Conservation (phyloP, 2,329 filamentous ascomycete genomes). For the Byssothecium circinans region DNA sequence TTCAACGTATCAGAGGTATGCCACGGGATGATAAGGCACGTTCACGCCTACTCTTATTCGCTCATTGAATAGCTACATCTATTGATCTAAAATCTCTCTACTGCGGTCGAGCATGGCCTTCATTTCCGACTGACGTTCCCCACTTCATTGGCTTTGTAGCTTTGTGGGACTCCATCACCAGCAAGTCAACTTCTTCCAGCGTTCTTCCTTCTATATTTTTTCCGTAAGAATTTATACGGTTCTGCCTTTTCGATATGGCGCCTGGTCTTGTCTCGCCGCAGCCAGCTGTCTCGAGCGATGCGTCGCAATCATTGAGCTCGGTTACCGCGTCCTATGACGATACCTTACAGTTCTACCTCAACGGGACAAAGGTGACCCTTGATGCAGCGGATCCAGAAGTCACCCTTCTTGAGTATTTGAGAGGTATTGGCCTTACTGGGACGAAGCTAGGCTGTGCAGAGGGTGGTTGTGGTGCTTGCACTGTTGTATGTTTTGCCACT, state of each 20-base stretch:
- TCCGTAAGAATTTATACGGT: background rate
- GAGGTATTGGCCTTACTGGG: slow-evolving; percentile 89
- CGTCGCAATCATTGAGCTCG: slow-evolving; percentile 54
- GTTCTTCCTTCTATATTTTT: background rate
- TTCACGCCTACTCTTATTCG: slow-evolving; percentile 14
- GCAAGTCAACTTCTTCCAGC: background rate
- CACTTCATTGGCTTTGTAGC: slow-evolving; percentile 8
- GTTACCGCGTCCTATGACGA: slow-evolving; percentile 82
- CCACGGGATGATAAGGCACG: slow-evolving; percentile 6
- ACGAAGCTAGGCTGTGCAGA: slow-evolving; percentile 97
- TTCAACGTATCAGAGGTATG: background rate
- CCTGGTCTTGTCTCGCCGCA: slow-evolving; percentile 53
- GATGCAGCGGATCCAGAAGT: slow-evolving; percentile 89
- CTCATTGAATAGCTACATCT: background rate
- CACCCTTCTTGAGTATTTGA: slow-evolving; percentile 88
- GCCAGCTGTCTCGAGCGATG: slow-evolving; percentile 51
- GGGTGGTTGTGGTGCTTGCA: slow-evolving; percentile 95
- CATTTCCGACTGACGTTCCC: slow-evolving; percentile 20
- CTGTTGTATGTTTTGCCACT: slow-evolving; percentile 62
- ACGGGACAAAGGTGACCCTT: slow-evolving; percentile 84
- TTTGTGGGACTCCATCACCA: background rate
- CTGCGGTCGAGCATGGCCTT: slow-evolving; percentile 6
- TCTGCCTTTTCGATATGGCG: slow-evolving; percentile 51
- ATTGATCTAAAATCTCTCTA: background rate
- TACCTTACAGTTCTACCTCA: slow-evolving; percentile 88